Conservation (phyloP, 352 stramenopile species). For the Pythium apleroticum region DNA sequence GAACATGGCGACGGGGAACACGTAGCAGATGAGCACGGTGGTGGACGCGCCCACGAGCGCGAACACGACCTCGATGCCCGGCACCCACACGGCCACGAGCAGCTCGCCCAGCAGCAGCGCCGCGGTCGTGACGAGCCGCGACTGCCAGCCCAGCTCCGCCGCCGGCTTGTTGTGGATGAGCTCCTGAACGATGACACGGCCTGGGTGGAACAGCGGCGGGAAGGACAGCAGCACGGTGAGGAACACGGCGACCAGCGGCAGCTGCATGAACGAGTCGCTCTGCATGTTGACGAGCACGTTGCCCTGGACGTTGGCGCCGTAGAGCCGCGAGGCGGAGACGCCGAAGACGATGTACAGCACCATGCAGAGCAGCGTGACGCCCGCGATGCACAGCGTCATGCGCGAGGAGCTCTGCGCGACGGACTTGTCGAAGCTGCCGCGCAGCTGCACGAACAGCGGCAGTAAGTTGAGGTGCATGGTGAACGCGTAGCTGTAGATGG, state of each 20-base stretch:
- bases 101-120: slow-evolving; percentile 21
- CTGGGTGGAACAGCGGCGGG: slow-evolving; percentile 35
- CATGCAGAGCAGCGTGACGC: slow-evolving; percentile 21
- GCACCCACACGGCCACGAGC: slow-evolving; percentile 25
- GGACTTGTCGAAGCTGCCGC: slow-evolving; percentile 9
- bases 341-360: slow-evolving; percentile 30
- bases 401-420: neutral
- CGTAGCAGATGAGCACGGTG: slow-evolving; percentile 31
- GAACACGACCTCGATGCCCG: slow-evolving; percentile 32
- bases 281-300: slow-evolving; percentile 38
- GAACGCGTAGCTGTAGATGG: slow-evolving; percentile 40
- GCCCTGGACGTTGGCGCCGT: slow-evolving; percentile 24
- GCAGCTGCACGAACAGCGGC: slow-evolving; percentile 30
- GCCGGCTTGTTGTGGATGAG: slow-evolving; percentile 8
- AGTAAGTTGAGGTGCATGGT: slow-evolving; percentile 39
- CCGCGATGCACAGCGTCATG: slow-evolving; percentile 21
- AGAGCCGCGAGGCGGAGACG: slow-evolving; percentile 18
- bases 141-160: neutral
- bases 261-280: slow-evolving; percentile 28
- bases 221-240: slow-evolving; percentile 35
- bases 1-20: slow-evolving; percentile 32
- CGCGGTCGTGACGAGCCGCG: slow-evolving; percentile 9
- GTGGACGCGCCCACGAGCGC: slow-evolving; percentile 29
- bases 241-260: slow-evolving; percentile 28
- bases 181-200: slow-evolving; percentile 24